These are phyloP conservation scores for Blepharisma japonicum DNA, from an alignment of 73 alveolate species.

Conservation along the genomic window DNA sequence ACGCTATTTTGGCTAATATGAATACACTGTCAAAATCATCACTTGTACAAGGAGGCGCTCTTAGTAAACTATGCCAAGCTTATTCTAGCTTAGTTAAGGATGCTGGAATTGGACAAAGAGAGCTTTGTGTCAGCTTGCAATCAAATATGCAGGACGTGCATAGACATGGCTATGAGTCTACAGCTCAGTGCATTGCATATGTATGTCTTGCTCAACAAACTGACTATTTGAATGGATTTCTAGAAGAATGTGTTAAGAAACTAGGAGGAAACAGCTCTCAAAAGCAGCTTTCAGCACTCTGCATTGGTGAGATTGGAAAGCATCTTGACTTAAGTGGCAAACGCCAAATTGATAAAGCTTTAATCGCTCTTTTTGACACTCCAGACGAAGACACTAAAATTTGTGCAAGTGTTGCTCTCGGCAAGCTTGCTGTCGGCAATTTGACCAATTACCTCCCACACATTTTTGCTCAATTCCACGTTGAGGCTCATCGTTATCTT, in stretches of 20 bases:
- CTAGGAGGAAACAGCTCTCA: not conserved
- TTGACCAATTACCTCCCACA: slow-evolving; percentile 48
- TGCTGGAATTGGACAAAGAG: not conserved
- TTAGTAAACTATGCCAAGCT: slow-evolving; percentile 4
- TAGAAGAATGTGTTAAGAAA: slow-evolving; percentile 32
- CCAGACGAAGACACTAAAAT: slow-evolving; percentile 50
- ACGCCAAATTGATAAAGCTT: slow-evolving; percentile 25
- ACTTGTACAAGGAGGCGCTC: slow-evolving; percentile 38
- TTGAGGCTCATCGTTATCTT: slow-evolving; percentile 43
- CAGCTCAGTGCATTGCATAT: slow-evolving; percentile 48
- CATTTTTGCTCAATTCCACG: slow-evolving; percentile 40
- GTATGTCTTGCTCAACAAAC: slow-evolving; percentile 22
- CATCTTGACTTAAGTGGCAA: slow-evolving; percentile 39
- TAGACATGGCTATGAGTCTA: not conserved
- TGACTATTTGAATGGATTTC: not conserved
- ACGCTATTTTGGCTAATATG: not conserved
- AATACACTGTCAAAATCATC: slow-evolving; percentile 33
- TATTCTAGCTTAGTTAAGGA: not conserved
- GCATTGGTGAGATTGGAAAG: slow-evolving; percentile 67
- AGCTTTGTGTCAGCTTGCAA: not conserved
- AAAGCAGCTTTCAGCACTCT: slow-evolving; percentile 37
- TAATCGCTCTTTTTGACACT: slow-evolving; percentile 48
- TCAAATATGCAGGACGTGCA: not conserved
- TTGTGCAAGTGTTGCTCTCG: slow-evolving; percentile 66
- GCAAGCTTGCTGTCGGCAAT: slow-evolving; percentile 67